phyloP scores from a whole-genome alignment of 2,329 filamentous ascomycete species.

The Xylariaceae sp. region DNA sequence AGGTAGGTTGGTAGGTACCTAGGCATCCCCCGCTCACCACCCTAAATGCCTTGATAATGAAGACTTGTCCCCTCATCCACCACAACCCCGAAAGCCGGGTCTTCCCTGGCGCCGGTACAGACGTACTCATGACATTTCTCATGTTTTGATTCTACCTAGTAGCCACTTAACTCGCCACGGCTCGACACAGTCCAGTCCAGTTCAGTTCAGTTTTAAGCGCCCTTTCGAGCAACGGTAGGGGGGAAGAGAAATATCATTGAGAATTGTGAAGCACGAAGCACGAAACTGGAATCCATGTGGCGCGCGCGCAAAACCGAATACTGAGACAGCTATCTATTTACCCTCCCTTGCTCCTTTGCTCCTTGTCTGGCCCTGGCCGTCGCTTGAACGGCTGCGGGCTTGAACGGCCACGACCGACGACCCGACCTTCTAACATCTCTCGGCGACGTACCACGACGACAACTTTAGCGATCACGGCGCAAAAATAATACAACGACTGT shows the following conservation, averaged over 20 bases:
- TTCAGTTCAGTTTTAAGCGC: not conserved
- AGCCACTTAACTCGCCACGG: not conserved
- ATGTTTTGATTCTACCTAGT: too few relatives aligned
- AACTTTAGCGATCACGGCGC: too few relatives aligned
- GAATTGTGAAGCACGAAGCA: not conserved
- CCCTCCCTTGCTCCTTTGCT: too few relatives aligned
- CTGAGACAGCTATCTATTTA: constrained; percentile 8
- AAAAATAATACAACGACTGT: too few relatives aligned
- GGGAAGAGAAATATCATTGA: constrained; percentile 2
- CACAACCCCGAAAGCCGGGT: constrained; percentile 29
- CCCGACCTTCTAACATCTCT: constrained; percentile 1
- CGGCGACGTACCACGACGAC: not conserved
- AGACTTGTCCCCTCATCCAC: constrained; percentile 30
- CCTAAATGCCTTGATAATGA: constrained; percentile 23
- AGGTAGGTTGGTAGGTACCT: not conserved
- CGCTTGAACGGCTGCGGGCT: not conserved
- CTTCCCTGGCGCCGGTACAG: constrained; percentile 27
- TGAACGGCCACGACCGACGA: constrained; percentile 11
- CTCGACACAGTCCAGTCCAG: not conserved
- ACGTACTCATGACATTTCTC: constrained; percentile 19
- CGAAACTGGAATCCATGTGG: not conserved
- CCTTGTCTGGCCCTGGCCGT: not conserved
- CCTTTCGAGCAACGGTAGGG: constrained; percentile 1
- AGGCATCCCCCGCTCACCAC: too few relatives aligned
- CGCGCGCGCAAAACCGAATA: constrained; percentile 13